phyloP scores from a whole-genome alignment of 352 stramenopile genomes.

The Globisporangium takayamanum region DNA sequence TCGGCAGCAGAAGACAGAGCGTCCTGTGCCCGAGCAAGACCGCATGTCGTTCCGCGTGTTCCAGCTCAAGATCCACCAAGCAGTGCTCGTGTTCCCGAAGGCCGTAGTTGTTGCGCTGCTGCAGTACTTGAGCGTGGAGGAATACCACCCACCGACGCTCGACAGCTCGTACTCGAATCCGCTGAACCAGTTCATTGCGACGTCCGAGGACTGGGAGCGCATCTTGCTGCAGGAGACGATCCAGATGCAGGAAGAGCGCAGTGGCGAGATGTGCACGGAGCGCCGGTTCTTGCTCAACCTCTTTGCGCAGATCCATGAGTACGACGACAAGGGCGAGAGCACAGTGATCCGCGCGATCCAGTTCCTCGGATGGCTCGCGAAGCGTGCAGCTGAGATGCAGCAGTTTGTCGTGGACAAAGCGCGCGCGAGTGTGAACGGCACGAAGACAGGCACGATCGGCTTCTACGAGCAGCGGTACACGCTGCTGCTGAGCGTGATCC shows the following conservation, averaged over 20 bases:
- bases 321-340: slow-evolving; percentile 84
- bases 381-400: slow-evolving; percentile 59
- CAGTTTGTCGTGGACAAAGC: slow-evolving; percentile 33
- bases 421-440: slow-evolving; percentile 7
- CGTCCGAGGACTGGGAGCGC: slow-evolving; percentile 44
- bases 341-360: slow-evolving; percentile 81
- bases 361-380: slow-evolving; percentile 72
- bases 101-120: slow-evolving; percentile 57
- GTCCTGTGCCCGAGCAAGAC: slow-evolving; percentile 75
- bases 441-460: slow-evolving; percentile 11
- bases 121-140: slow-evolving; percentile 70
- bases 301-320: slow-evolving; percentile 81
- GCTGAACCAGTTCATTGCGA: slow-evolving; percentile 38
- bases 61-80: slow-evolving; percentile 81
- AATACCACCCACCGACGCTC: slow-evolving; percentile 51
- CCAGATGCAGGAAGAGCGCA: slow-evolving; percentile 52
- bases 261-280: slow-evolving; percentile 70
- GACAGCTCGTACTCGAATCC: slow-evolving; percentile 45
- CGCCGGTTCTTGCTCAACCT: slow-evolving; percentile 75
- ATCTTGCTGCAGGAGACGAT: slow-evolving; percentile 51
- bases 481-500: slow-evolving; percentile 63
- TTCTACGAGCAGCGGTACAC: slow-evolving; percentile 49
- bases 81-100: slow-evolving; percentile 63
- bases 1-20: slow-evolving; percentile 76
- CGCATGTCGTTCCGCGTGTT: slow-evolving; percentile 85